These are phyloP conservation scores for Uronychia setigera DNA, from an alignment of 73 alveolate genomes.

Conservation along the genomic window DNA sequence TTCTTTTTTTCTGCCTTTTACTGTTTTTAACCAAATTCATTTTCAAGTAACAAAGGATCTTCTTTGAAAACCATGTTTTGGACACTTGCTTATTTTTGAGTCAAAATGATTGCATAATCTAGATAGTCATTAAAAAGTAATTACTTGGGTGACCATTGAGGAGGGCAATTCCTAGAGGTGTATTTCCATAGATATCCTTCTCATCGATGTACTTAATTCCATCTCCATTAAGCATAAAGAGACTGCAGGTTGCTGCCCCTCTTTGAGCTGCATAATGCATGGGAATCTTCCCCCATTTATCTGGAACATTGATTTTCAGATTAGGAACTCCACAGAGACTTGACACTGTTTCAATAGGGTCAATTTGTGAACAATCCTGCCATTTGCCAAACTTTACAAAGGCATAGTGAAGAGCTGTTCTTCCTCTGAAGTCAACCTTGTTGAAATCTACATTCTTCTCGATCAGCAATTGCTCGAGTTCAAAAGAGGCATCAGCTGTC, in stretches of 20 bases:
- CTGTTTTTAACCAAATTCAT: background rate
- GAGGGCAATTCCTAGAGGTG: conserved; percentile 62
- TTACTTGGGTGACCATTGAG: conserved; percentile 14
- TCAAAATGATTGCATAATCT: conserved; percentile 54
- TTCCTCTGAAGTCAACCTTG: conserved; percentile 48
- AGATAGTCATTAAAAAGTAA: background rate
- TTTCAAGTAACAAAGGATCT: conserved; percentile 18
- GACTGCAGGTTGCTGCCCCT: conserved; percentile 70
- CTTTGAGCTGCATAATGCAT: conserved; percentile 82
- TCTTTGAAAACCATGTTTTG: conserved; percentile 22
- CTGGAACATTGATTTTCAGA: conserved; percentile 58
- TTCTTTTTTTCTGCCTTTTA: background rate
- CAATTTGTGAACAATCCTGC: conserved; percentile 40
- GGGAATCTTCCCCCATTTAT: conserved; percentile 69
- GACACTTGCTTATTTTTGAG: conserved; percentile 45
- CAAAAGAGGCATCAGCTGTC: background rate
- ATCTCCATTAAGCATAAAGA: conserved; percentile 41
- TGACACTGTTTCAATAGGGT: conserved; percentile 78
- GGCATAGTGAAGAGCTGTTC: conserved; percentile 82
- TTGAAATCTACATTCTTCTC: conserved; percentile 67
- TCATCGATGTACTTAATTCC: conserved; percentile 7
- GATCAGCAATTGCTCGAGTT: conserved; percentile 32
- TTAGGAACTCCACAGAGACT: conserved; percentile 46
- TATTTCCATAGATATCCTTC: conserved; percentile 54
- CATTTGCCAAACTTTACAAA: conserved; percentile 67